phyloP scores from a whole-genome alignment of 2,329 filamentous ascomycete species.

The Ophiostoma quercus region DNA sequence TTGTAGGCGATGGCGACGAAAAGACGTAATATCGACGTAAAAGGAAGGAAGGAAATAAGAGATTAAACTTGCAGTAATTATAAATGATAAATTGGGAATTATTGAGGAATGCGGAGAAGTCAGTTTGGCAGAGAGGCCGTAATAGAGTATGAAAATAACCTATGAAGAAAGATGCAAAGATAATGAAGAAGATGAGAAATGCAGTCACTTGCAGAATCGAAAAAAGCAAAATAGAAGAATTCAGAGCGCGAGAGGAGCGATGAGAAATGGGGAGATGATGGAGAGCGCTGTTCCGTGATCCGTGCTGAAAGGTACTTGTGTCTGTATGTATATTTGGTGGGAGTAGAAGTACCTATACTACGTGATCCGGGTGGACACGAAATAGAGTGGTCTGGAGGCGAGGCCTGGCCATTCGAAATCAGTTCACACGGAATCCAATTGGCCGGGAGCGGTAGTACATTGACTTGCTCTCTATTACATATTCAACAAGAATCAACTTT shows the following conservation, averaged over 20 bases:
- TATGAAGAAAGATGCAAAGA: neutral
- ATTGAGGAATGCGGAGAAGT: neutral
- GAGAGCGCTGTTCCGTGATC: constrained; percentile 6
- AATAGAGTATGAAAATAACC: neutral
- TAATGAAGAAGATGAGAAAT: neutral
- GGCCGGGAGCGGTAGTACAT: neutral
- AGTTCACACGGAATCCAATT: constrained; percentile 10
- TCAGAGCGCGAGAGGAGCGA: neutral
- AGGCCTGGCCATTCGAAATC: neutral
- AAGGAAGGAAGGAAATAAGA: neutral
- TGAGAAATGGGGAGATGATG: constrained; percentile 6
- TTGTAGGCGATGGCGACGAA: constrained; percentile 1
- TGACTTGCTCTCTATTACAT: neutral
- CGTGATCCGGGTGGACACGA: neutral
- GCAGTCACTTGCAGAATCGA: neutral
- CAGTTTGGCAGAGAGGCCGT: neutral
- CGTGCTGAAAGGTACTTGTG: neutral
- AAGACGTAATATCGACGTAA: neutral
- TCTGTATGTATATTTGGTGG: neutral
- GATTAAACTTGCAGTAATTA: neutral
- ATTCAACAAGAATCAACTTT: neutral
- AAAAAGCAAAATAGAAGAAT: neutral
- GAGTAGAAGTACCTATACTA: neutral
- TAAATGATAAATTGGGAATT: neutral
- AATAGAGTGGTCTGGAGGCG: neutral